Evolutionary conservation across 495 filamentous ascomycete species (phyloP).

Genomic region (Hypoxylon trugodes): DNA sequence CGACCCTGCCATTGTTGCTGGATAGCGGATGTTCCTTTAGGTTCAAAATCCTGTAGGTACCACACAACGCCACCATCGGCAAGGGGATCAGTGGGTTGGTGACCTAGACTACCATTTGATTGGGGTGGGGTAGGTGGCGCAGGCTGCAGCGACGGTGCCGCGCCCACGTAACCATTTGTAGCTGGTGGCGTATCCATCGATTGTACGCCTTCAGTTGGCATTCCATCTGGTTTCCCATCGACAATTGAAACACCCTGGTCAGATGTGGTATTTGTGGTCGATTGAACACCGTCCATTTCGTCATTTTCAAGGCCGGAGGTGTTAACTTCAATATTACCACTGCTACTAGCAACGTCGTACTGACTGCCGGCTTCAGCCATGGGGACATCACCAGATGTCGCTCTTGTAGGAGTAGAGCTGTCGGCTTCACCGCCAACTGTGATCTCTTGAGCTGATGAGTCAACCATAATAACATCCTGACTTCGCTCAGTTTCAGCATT

Average conservation of each 20-base stretch:
- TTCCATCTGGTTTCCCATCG: constrained; percentile 26
- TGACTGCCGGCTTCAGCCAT: constrained; percentile 40
- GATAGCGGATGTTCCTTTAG: constrained; percentile 70
- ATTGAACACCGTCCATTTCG: constrained; percentile 47
- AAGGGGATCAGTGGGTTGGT: constrained; percentile 61
- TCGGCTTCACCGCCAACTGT: constrained; percentile 49
- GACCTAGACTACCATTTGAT: constrained; percentile 56
- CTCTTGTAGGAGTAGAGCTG: constrained; percentile 33
- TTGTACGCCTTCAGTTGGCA: constrained; percentile 44
- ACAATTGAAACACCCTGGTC: constrained; percentile 22
- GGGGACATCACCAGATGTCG: constrained; percentile 28
- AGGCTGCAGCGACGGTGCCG: constrained; percentile 42
- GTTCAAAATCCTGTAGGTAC: constrained; percentile 87
- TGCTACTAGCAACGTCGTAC: constrained; percentile 30
- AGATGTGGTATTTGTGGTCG: constrained; percentile 31
- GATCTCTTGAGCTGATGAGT: constrained; percentile 55
- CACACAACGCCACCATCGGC: constrained; percentile 81
- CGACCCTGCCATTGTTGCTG: constrained; percentile 82
- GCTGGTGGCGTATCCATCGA: constrained; percentile 51
- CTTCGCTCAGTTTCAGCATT: constrained; percentile 42
- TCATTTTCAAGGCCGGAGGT: constrained; percentile 44
- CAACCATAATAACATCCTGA: constrained; percentile 57
- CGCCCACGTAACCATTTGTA: constrained; percentile 45
- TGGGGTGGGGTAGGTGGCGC: constrained; percentile 57
- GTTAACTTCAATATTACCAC: constrained; percentile 54